Evolutionary conservation across 441 rosid species (phyloP).

Genomic region (Populus hybrid): DNA sequence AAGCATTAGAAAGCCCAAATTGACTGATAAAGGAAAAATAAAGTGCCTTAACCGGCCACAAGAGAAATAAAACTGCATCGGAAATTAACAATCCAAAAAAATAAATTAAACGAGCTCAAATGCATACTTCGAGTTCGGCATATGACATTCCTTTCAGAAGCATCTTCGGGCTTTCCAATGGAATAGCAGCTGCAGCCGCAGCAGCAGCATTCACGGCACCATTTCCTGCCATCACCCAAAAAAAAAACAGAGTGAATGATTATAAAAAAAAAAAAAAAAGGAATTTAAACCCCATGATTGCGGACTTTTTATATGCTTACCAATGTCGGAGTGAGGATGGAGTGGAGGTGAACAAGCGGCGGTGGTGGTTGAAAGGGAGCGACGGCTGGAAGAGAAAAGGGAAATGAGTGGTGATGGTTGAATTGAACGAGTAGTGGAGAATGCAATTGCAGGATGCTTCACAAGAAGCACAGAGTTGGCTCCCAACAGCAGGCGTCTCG

Average conservation of each 20-base stretch:
- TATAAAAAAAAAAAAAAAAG: background rate
- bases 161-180: constrained; percentile 36
- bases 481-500: constrained; percentile 39
- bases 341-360: constrained; percentile 19
- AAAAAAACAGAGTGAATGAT: background rate
- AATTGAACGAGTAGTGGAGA: constrained; percentile 13
- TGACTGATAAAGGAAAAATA: background rate
- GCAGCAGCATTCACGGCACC: constrained; percentile 12
- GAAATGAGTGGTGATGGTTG: constrained; percentile 15
- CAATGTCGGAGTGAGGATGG: constrained; percentile 27
- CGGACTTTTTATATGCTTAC: constrained; percentile 6
- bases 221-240: constrained; percentile 8
- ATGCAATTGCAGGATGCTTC: constrained; percentile 24
- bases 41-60: background rate
- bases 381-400: constrained; percentile 19
- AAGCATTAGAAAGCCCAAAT: background rate
- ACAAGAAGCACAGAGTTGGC: constrained; percentile 22
- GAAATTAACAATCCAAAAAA: background rate
- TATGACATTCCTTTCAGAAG: constrained; percentile 73
- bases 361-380: constrained; percentile 22
- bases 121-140: constrained; percentile 54
- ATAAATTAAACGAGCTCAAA: background rate
- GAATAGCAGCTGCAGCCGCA: constrained; percentile 10
- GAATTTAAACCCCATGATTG: background rate
- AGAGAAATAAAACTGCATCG: background rate